A percentile compares a stretch with the other conserved stretches of the same genome.
Conservation (phyloP, 352 stramenopile species). For the Phytophthora melonis region DNA sequence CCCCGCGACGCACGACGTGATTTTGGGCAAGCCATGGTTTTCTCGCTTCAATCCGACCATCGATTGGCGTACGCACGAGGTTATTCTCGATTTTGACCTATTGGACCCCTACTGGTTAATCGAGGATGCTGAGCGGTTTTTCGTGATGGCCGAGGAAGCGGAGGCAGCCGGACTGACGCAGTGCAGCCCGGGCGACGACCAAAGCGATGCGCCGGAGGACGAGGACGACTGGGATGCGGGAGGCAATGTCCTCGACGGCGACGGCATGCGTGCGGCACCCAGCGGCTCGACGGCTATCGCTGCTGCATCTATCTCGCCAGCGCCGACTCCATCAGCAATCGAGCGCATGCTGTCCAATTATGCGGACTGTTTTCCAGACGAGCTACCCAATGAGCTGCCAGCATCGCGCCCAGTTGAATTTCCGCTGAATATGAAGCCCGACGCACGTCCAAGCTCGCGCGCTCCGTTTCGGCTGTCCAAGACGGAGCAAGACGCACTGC, state of each 20-base stretch:
- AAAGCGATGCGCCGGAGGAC: neutral
- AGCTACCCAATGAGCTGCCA: conserved; percentile 17
- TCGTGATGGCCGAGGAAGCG: neutral
- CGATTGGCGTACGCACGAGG: conserved; percentile 22
- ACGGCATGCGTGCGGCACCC: too few relatives aligned
- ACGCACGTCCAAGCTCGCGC: conserved; percentile 9
- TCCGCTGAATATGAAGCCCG: conserved; percentile 16
- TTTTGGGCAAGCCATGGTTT: conserved; percentile 32
- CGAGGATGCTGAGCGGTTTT: neutral
- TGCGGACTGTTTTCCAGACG: conserved; percentile 1
- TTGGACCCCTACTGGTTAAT: neutral
- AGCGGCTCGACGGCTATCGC: too few relatives aligned
- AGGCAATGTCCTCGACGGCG: neutral
- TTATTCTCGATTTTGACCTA: conserved; percentile 7
- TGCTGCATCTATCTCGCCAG: too few relatives aligned
- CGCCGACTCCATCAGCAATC: neutral
- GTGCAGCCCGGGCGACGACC: neutral
- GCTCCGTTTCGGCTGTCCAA: conserved; percentile 18
- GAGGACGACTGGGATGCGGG: neutral
- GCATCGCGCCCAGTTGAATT: conserved; percentile 9
- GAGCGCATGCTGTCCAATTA: conserved; percentile 1
- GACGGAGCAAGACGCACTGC: conserved; percentile 14
- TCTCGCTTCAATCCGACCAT: conserved; percentile 11
- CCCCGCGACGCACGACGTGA: conserved; percentile 3
- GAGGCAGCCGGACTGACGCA: neutral